Evolutionary conservation across 768 basidiomycete species (phyloP).

Genomic region (Lenzites betulinus): DNA sequence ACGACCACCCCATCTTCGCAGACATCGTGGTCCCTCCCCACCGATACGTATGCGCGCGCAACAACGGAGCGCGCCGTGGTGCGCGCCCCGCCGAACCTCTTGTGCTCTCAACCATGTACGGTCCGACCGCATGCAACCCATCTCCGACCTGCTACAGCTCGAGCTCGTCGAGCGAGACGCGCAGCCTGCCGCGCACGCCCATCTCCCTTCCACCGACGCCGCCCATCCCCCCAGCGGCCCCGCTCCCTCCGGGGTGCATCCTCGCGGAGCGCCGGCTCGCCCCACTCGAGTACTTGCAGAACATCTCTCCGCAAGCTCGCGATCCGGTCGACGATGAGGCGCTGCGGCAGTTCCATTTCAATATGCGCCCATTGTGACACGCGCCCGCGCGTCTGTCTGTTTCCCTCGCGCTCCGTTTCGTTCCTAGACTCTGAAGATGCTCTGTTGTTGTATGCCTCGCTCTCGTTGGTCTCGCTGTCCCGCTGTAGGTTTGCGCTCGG

Average conservation of each 20-base stretch:
- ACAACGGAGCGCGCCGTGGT: constrained; percentile 27
- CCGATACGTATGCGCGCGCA: constrained; percentile 68
- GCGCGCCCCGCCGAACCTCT: constrained; percentile 5
- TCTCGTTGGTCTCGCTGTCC: background rate
- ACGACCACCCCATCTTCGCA: constrained; percentile 58
- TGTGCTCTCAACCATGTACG: background rate
- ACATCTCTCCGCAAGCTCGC: constrained; percentile 26
- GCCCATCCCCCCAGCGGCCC: constrained; percentile 9
- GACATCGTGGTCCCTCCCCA: constrained; percentile 50
- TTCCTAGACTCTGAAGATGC: background rate
- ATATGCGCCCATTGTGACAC: constrained; percentile 6
- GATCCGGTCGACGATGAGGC: constrained; percentile 31
- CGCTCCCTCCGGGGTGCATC: constrained; percentile 10
- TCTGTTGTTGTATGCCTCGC: background rate
- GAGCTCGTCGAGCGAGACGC: constrained; percentile 9
- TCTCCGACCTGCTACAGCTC: constrained; percentile 6
- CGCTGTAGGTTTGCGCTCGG: background rate
- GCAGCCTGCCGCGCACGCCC: background rate
- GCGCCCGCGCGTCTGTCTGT: background rate
- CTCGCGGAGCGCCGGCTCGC: constrained; percentile 25
- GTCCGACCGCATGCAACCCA: background rate
- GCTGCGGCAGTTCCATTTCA: constrained; percentile 20
- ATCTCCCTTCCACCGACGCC: constrained; percentile 1
- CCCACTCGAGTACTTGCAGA: constrained; percentile 33
- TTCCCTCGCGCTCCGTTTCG: background rate